phyloP scores from a whole-genome alignment of 108 stramenopile genomes.

The Ochromonas danica region DNA sequence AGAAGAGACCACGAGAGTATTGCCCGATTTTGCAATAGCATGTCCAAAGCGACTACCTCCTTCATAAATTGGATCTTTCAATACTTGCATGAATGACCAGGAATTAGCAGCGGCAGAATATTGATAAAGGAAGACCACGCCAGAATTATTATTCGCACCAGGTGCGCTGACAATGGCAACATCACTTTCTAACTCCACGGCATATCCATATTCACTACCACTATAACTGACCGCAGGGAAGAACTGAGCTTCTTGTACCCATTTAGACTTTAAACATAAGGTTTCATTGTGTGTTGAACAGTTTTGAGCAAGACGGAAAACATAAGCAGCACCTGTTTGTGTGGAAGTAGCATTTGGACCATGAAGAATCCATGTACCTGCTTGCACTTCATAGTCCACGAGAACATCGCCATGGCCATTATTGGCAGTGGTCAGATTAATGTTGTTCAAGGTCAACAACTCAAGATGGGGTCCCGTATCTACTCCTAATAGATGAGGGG shows the following conservation, averaged over 20 bases:
- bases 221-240: slow-evolving; percentile 10
- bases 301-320: slow-evolving; percentile 6
- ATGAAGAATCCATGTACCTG: slow-evolving; percentile 32
- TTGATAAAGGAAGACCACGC: slow-evolving; percentile 24
- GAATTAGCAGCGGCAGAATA: slow-evolving; percentile 5
- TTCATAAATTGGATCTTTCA: slow-evolving; percentile 10
- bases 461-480: slow-evolving; percentile 33
- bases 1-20: slow-evolving; percentile 18
- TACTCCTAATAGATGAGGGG: slow-evolving; percentile 5
- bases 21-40: slow-evolving; percentile 5
- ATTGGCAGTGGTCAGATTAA: slow-evolving; percentile 27
- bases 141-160: slow-evolving; percentile 25
- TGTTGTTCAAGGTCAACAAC: slow-evolving; percentile 24
- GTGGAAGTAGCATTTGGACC: slow-evolving; percentile 6
- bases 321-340: slow-evolving; percentile 31
- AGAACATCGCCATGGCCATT: slow-evolving; percentile 22
- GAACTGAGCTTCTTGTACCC: slow-evolving; percentile 39
- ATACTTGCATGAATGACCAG: slow-evolving; percentile 22
- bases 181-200: background rate
- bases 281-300: slow-evolving; percentile 8
- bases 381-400: slow-evolving; percentile 17
- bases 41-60: slow-evolving; percentile 49
- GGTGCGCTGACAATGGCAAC: slow-evolving; percentile 30
- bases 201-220: slow-evolving; percentile 30
- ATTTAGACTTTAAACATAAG: slow-evolving; percentile 4